A percentile compares a stretch with the other conserved stretches of the same genome.
These are phyloP conservation scores for Ogataea philodendri DNA, from an alignment of 805 yeast genomes.

Conservation along the genomic window DNA sequence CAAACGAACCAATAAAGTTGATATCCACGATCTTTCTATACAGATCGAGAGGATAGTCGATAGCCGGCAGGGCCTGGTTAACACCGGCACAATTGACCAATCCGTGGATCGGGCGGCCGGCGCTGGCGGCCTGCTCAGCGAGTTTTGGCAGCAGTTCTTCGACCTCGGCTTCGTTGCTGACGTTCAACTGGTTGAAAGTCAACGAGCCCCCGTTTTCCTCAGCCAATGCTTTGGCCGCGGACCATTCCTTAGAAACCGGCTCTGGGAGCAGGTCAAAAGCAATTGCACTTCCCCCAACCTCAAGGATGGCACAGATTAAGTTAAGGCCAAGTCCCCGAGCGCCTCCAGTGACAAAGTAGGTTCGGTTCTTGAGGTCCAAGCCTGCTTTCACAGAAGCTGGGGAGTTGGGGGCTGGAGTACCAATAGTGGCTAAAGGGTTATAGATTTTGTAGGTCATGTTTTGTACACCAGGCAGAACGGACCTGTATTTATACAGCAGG, in stretches of 20 bases:
- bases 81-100: slow-evolving; percentile 20
- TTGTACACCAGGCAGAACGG: too few species aligned
- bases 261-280: slow-evolving; percentile 15
- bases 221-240: slow-evolving; percentile 14
- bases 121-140: slow-evolving; percentile 12
- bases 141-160: slow-evolving; percentile 7
- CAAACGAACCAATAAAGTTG: slow-evolving; percentile 19
- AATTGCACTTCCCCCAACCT: slow-evolving; percentile 18
- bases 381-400: slow-evolving; percentile 18
- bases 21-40: slow-evolving; percentile 15
- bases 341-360: slow-evolving; percentile 22
- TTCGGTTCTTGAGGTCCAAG: slow-evolving; percentile 12
- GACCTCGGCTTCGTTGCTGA: slow-evolving; percentile 17
- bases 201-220: slow-evolving; percentile 12
- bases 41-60: slow-evolving; percentile 17
- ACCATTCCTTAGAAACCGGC: slow-evolving; percentile 16
- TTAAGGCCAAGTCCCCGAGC: slow-evolving; percentile 19
- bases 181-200: slow-evolving; percentile 14
- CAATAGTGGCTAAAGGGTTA: slow-evolving; percentile 13
- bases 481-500: slow-evolving; percentile 3
- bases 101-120: slow-evolving; percentile 17
- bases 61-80: slow-evolving; percentile 18
- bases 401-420: slow-evolving; percentile 19
- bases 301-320: slow-evolving; percentile 15
- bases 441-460: slow-evolving; percentile 11